A percentile compares a stretch with the other conserved stretches of the same genome.
These are phyloP conservation scores for Metarhizium brunneum DNA, from an alignment of 2,329 filamentous ascomycete genomes.

Conservation along the genomic window DNA sequence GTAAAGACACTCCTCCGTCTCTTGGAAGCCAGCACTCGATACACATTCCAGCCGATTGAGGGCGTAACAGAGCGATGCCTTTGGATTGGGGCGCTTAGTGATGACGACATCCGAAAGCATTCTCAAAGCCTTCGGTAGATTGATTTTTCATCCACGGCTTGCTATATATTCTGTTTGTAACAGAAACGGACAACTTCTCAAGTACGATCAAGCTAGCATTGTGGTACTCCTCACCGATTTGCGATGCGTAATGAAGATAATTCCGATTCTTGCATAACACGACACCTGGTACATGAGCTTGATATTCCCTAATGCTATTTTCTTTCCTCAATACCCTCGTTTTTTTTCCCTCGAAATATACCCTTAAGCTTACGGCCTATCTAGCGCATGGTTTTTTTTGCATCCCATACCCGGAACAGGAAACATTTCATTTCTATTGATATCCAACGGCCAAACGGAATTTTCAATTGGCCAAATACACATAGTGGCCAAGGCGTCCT, in stretches of 20 bases:
- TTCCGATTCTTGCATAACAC: neutral
- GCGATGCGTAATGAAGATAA: neutral
- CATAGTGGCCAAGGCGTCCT: neutral
- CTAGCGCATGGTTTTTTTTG: neutral
- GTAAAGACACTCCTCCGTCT: slow-evolving; percentile 72
- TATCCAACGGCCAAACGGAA: neutral
- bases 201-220: neutral
- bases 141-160: neutral
- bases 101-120: slow-evolving; percentile 59
- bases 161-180: neutral
- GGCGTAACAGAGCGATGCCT: slow-evolving; percentile 71
- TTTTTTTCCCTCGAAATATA: neutral
- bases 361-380: neutral
- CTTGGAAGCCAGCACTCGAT: slow-evolving; percentile 69
- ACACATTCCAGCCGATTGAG: slow-evolving; percentile 64
- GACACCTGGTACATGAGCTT: neutral
- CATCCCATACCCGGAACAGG: neutral
- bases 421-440: neutral
- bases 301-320: neutral
- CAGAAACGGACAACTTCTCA: neutral
- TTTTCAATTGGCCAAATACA: neutral
- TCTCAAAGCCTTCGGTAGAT: slow-evolving; percentile 38
- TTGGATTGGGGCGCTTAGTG: slow-evolving; percentile 72
- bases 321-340: neutral
- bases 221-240: neutral